Evolutionary conservation across 495 filamentous ascomycete species (phyloP), one percentile per base, ranked within the genome.

Genomic region (Penicillium ochrochloron): DNA sequence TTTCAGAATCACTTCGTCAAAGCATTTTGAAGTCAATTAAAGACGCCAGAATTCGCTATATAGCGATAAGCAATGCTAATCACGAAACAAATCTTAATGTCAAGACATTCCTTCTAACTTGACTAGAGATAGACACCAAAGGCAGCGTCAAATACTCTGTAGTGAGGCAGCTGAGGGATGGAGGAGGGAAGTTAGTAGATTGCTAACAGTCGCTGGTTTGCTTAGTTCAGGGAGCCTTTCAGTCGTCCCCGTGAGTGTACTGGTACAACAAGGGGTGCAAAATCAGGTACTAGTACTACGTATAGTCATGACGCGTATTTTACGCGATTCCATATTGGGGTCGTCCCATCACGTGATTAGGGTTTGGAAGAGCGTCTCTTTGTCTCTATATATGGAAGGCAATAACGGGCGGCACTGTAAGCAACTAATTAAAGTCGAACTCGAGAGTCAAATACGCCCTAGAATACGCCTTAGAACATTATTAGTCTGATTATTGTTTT

Each of bases 401-500:
- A 52, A 52, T 52, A 52, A 52, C 23, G 48, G 23, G 10, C 48
- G 21, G 14, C 48, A 29, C 27, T 52, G 48, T 52, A 52, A 31
- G 12, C 31, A 37, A 37, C 6, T 52, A 29, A 29, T 31, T 17
- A 15, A 5, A 52, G 35, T 31, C 25, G 15, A 27, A 31, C 37
- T 29, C 33, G 9, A 25, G 9, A 25, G 25, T 6, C 14, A 5
- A 52, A 12, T 5, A 12, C 9, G 10, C 50, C 29, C 50, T 25
- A 66, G 54, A 11, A 37, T 27, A 27, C 25, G 25, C 25, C 5
- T 33, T 33, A 33, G 31, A 33, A 33, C 31, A 33, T 33, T 9
- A 33, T 33, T 33, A 7, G 31, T 33, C 31, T 33, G 5, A 33
- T 56, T 17, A 14, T 65, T 66, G 62, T 71, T 71, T 61, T 57